Conservation (phyloP, 169 alveolate species). For the Eimeria maxima region DNA sequence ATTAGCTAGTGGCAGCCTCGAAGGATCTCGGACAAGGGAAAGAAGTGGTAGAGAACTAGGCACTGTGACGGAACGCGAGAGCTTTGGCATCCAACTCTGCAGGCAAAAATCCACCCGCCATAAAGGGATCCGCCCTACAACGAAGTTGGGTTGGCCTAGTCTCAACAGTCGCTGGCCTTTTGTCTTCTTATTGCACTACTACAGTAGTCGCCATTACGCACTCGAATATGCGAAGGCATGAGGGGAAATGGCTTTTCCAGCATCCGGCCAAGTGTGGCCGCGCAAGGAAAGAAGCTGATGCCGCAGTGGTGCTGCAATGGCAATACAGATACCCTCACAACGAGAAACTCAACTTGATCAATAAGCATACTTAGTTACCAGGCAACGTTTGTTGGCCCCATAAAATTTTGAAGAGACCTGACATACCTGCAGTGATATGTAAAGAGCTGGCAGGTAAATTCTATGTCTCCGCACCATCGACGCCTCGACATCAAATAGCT, state of each 20-base stretch:
- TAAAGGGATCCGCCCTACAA: not conserved
- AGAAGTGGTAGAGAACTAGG: slow-evolving; percentile 73
- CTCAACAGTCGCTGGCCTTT: not conserved
- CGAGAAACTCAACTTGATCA: not conserved
- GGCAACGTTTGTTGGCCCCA: not conserved
- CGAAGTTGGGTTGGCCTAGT: not conserved
- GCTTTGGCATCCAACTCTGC: slow-evolving; percentile 77
- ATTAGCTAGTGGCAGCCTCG: slow-evolving; percentile 45
- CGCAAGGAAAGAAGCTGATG: slow-evolving; percentile 66
- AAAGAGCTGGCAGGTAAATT: slow-evolving; percentile 68
- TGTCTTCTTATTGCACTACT: not conserved
- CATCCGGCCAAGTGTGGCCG: slow-evolving; percentile 67
- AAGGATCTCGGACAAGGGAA: slow-evolving; percentile 63
- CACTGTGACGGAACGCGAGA: slow-evolving; percentile 69
- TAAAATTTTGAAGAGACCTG: not conserved
- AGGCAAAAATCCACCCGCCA: not conserved
- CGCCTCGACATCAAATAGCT: slow-evolving; percentile 73
- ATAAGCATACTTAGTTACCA: not conserved
- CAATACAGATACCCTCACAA: not conserved
- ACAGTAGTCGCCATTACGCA: not conserved
- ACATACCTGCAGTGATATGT: slow-evolving; percentile 66
- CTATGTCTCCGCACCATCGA: slow-evolving; percentile 51
- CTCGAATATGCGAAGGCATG: slow-evolving; percentile 81
- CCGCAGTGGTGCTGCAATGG: slow-evolving; percentile 82
- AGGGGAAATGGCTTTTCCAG: slow-evolving; percentile 63